Conservation (phyloP, 2,329 filamentous ascomycete species). For the Lachnellula occidentalis region DNA sequence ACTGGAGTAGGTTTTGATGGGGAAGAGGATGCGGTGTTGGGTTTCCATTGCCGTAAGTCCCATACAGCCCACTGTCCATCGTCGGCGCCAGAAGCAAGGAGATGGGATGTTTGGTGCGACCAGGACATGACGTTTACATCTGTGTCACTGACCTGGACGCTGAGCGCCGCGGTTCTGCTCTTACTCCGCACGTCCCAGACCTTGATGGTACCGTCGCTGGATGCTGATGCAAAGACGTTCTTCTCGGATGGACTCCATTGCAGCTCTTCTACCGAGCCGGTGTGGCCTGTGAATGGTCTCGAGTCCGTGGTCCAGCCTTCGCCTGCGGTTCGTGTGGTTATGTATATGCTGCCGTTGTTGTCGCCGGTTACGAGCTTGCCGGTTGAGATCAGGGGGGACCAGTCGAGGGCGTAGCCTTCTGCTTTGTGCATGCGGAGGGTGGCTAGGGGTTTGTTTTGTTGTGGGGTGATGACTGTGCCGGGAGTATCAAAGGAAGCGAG, state of each 20-base stretch:
- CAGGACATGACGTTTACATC: conserved; percentile 98
- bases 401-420: conserved; percentile 96
- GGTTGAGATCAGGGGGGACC: conserved; percentile 75
- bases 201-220: conserved; percentile 88
- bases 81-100: conserved; percentile 88
- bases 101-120: conserved; percentile 81
- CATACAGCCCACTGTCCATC: conserved; percentile 93
- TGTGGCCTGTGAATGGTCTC: conserved; percentile 77
- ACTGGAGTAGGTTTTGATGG: conserved; percentile 65
- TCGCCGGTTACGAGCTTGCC: conserved; percentile 91
- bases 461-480: conserved; percentile 70
- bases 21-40: conserved; percentile 39
- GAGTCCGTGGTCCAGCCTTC: conserved; percentile 87
- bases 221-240: conserved; percentile 91
- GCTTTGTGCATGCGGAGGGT: conserved; percentile 87
- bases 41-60: conserved; percentile 95
- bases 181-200: conserved; percentile 95
- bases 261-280: conserved; percentile 82
- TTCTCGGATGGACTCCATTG: conserved; percentile 94
- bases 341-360: conserved; percentile 82
- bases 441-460: conserved; percentile 81
- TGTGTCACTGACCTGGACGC: conserved; percentile 72
- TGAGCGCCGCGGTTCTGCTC: conserved; percentile 80
- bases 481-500: conserved; percentile 86
- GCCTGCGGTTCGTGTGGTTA: conserved; percentile 78